phyloP scores from a whole-genome alignment of 2,329 filamentous ascomycete species.

The Pseudogymnoascus sp. region DNA sequence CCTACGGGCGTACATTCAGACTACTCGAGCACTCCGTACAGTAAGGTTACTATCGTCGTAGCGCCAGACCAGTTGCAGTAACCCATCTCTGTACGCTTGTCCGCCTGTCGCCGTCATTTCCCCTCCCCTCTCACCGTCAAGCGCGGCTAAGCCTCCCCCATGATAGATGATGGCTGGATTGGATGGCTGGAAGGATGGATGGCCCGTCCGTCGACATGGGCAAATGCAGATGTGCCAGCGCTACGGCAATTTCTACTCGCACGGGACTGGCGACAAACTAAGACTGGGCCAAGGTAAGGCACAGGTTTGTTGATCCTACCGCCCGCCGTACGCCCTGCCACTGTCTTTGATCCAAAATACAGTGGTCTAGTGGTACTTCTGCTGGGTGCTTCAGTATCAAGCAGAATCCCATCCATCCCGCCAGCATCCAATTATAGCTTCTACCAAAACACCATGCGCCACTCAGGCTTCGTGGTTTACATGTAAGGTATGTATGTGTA shows the following conservation, averaged over 20 bases:
- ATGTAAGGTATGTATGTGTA: background rate
- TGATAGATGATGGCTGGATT: background rate
- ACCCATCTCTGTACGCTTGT: background rate
- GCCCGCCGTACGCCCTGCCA: background rate
- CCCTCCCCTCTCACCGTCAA: background rate
- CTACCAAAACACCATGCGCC: background rate
- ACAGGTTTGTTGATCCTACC: background rate
- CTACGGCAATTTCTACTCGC: background rate
- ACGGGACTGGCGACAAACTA: background rate
- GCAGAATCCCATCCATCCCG: constrained; percentile 4
- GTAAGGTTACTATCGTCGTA: no score
- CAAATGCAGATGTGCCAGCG: background rate
- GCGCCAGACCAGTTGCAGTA: no score
- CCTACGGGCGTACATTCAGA: background rate
- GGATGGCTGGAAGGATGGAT: background rate
- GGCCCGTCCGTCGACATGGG: background rate
- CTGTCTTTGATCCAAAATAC: background rate
- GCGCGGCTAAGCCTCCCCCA: constrained; percentile 1
- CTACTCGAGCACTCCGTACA: background rate
- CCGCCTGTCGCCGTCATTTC: background rate
- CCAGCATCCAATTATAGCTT: background rate
- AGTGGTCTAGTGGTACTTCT: background rate
- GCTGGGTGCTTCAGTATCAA: background rate
- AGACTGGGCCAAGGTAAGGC: background rate
- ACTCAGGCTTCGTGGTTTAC: background rate